A percentile compares a stretch with the other conserved stretches of the same genome.
Evolutionary conservation across 148 eudicot species (phyloP).

Genomic region (Gaultheria prostrata): DNA sequence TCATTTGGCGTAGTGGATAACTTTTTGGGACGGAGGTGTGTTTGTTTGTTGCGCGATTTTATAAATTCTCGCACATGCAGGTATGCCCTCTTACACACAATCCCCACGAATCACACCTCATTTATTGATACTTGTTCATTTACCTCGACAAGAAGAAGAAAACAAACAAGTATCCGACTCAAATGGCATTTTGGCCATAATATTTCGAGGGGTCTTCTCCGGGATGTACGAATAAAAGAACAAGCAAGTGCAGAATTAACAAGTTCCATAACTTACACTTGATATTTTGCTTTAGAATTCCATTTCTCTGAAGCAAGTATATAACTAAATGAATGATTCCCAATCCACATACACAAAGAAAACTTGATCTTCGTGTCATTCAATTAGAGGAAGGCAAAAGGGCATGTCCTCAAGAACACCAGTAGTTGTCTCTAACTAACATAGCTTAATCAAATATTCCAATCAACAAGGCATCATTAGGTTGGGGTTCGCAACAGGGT

Average conservation of each 20-base stretch:
- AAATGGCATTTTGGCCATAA: not conserved
- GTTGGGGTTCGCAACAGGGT: not conserved
- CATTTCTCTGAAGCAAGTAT: not conserved
- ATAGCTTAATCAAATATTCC: not conserved
- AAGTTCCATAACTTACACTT: not conserved
- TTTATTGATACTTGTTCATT: not conserved
- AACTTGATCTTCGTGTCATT: not conserved
- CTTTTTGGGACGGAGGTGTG: not conserved
- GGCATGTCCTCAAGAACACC: constrained; percentile 1
- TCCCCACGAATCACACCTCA: not conserved
- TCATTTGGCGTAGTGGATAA: not conserved
- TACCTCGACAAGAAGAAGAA: not conserved
- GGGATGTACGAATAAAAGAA: not conserved
- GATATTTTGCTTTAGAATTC: not conserved
- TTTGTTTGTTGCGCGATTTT: not conserved
- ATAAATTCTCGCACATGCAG: not conserved
- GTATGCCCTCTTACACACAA: not conserved
- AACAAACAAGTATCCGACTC: not conserved
- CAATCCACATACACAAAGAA: not conserved
- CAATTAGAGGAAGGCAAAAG: not conserved
- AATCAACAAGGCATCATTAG: not conserved
- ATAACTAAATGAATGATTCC: not conserved
- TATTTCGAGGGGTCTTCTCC: not conserved
- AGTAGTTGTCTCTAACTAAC: not conserved
- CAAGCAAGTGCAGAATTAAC: not conserved